A percentile compares a stretch with the other conserved stretches of the same genome.
Evolutionary conservation across 495 filamentous ascomycete species (phyloP).

Genomic region (Endocarpon pusillum): DNA sequence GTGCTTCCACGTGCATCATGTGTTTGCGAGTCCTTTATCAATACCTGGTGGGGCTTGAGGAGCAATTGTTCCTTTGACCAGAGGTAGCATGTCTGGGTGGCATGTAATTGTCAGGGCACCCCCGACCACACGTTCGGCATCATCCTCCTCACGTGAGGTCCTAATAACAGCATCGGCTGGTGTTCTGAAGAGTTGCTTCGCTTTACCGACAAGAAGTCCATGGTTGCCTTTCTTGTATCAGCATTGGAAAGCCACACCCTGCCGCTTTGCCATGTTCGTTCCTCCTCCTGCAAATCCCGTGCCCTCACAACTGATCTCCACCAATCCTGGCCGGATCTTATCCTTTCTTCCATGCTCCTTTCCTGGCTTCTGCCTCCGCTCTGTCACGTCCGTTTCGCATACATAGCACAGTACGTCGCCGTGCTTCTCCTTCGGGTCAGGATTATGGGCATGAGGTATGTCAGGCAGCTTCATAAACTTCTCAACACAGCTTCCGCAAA

Average conservation of each 20-base stretch:
- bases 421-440: slow-evolving; percentile 31
- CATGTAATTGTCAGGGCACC: too few species aligned
- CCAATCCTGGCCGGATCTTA: slow-evolving; percentile 54
- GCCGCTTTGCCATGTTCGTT: slow-evolving; percentile 61
- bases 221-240: too few species aligned
- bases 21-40: too few species aligned
- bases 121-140: too few species aligned
- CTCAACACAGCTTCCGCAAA: slow-evolving; percentile 74
- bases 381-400: slow-evolving; percentile 61
- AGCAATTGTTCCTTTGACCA: too few species aligned
- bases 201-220: too few species aligned
- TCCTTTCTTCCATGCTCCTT: slow-evolving; percentile 26
- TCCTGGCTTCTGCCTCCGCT: slow-evolving; percentile 26
- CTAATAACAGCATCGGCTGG: too few species aligned
- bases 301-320: slow-evolving; percentile 73
- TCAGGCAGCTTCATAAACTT: slow-evolving; percentile 65
- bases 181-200: too few species aligned
- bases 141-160: too few species aligned
- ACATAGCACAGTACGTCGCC: slow-evolving; percentile 60
- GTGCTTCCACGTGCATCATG: too few species aligned
- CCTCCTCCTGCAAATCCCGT: slow-evolving; percentile 87
- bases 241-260: slow-evolving; percentile 73
- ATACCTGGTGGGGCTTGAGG: too few species aligned
- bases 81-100: too few species aligned
- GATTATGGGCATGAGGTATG: slow-evolving; percentile 46